These are phyloP conservation scores for Brassica nigra DNA, from an alignment of 345 rosid species.

Conservation along the genomic window DNA sequence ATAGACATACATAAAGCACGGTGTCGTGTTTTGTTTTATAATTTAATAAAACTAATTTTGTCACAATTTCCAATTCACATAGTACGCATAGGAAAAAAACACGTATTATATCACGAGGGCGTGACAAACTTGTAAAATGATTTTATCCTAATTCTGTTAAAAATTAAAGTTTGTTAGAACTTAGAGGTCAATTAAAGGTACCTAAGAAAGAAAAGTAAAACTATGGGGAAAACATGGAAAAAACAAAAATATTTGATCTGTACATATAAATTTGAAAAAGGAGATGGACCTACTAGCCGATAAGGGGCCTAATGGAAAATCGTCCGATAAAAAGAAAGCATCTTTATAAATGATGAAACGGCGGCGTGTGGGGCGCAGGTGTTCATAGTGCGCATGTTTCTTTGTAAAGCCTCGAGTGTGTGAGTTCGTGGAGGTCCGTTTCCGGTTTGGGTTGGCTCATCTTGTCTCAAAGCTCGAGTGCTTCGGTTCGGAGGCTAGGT, in stretches of 20 bases:
- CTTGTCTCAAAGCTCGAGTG: not conserved
- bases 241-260: not conserved
- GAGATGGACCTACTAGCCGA: slow-evolving; percentile 36
- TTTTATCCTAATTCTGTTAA: slow-evolving; percentile 3
- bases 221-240: slow-evolving; percentile 9
- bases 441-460: not conserved
- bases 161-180: not conserved
- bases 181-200: slow-evolving; percentile 1
- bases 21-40: not conserved
- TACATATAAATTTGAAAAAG: not conserved
- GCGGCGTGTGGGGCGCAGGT: slow-evolving; percentile 52
- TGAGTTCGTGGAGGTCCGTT: slow-evolving; percentile 20
- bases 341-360: slow-evolving; percentile 53
- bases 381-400: slow-evolving; percentile 52
- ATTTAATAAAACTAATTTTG: not conserved
- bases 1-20: not conserved
- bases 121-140: not conserved
- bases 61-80: not conserved
- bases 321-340: slow-evolving; percentile 43
- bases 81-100: not conserved
- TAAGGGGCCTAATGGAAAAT: slow-evolving; percentile 29
- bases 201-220: not conserved
- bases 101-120: not conserved
- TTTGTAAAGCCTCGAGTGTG: slow-evolving; percentile 46
- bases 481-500: not conserved